Evolutionary conservation across 176 grass and related monocot genomes (phyloP), one percentile per base, ranked within the genome.

Genomic region (Avena sativa): DNA sequence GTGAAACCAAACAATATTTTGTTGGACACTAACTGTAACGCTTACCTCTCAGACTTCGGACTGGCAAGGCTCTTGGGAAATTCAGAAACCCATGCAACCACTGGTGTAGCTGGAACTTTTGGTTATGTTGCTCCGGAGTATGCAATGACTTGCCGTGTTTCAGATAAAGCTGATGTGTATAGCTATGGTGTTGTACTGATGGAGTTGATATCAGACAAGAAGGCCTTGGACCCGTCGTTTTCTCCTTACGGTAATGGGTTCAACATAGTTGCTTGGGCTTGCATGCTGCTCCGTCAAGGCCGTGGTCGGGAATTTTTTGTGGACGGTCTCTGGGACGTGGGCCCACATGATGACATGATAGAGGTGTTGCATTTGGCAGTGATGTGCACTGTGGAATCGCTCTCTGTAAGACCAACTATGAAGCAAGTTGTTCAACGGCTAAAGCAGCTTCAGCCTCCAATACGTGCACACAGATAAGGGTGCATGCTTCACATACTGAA

Each of bases 91-190:
- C 95, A 98, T 72, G 95, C 95, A 67, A 98, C 95, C 46, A 98
- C 95, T 63, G 95, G 95, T 85, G 95, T 98, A 51, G 95, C 95
- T 59, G 95, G 95, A 66, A 98, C 95, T 52, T 98, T 98, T 89
- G 95, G 95, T 70, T 98, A 98, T 87, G 95, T 98, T 71, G 95
- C 95, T 89, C 95, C 95, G 30, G 95, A 98, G 75, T 98, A 98
- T 67, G 95, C 95, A 12, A 98, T 98, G 95, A 98, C 95, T 47
- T 98, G 93, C 74, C 93, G 95, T 62, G 95, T 98, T 80, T 98
- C 95, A 63, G 95, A 98, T 89, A 98, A 98, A 80, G 95, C 93
- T 48, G 95, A 98, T 72, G 95, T 93, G 34, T 98, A 98, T 83
- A 98, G 95, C 77, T 98, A 95, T 9, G 95, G 95, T 52, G 95